Evolutionary conservation across 2,329 filamentous ascomycete genomes (phyloP).

Genomic region (Clonostachys rosea): DNA sequence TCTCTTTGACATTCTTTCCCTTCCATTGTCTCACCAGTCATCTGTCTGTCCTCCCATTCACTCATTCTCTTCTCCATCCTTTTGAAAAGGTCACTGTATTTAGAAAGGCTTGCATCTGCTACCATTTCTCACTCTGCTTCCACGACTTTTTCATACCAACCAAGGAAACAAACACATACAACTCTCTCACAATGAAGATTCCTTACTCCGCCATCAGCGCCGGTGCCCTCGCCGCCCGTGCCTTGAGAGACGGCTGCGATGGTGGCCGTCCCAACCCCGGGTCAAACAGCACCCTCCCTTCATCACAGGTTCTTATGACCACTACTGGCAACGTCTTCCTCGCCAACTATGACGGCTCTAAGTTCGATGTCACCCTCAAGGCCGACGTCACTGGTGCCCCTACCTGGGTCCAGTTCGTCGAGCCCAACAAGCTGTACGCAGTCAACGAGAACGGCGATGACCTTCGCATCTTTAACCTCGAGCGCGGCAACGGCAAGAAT

Average conservation of each 20-base stretch:
- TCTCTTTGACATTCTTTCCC: not conserved
- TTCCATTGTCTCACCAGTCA: not conserved
- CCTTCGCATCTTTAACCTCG: constrained; percentile 31
- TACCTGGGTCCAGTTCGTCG: constrained; percentile 39
- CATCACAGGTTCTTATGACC: constrained; percentile 1
- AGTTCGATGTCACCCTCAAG: constrained; percentile 28
- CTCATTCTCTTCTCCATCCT: too few relatives aligned
- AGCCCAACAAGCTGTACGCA: constrained; percentile 34
- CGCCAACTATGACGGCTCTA: constrained; percentile 32
- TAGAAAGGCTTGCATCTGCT: too few relatives aligned
- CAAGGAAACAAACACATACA: not conserved
- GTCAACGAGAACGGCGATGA: constrained; percentile 38
- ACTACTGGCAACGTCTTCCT: constrained; percentile 26
- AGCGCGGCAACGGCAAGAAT: constrained; percentile 2
- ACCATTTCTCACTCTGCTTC: too few relatives aligned
- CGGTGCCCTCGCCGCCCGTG: not conserved
- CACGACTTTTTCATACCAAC: too few relatives aligned
- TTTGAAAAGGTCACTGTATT: too few relatives aligned
- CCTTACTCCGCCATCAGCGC: not conserved
- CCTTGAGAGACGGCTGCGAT: not conserved
- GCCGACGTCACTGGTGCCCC: constrained; percentile 26
- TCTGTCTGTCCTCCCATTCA: too few relatives aligned
- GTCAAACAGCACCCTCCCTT: too few relatives aligned
- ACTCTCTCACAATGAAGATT: not conserved
- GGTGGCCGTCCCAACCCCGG: not conserved